These are phyloP conservation scores for Zygoascus meyerae DNA, from an alignment of 1,139 yeast genomes.

Conservation along the genomic window DNA sequence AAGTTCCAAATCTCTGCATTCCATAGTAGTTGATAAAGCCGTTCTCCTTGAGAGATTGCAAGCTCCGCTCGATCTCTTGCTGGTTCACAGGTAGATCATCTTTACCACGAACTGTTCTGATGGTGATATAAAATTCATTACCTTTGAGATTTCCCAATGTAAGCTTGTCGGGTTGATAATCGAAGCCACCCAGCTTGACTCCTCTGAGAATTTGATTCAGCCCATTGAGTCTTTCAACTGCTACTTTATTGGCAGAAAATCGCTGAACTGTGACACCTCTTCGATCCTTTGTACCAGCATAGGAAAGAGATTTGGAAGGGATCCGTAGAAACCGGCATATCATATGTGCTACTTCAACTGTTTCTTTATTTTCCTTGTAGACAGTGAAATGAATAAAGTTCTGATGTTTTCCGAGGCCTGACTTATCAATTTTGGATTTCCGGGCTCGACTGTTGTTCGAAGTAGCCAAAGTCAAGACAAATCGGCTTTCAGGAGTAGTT, in stretches of 20 bases:
- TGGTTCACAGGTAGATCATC: constrained; percentile 23
- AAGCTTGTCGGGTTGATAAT: constrained; percentile 57
- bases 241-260: constrained; percentile 62
- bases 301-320: constrained; percentile 63
- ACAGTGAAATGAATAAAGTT: constrained; percentile 70
- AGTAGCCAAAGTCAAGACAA: constrained; percentile 24
- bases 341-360: constrained; percentile 87
- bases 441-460: constrained; percentile 13
- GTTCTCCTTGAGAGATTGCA: constrained; percentile 51
- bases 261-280: constrained; percentile 93
- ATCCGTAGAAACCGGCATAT: constrained; percentile 67
- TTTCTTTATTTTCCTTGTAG: constrained; percentile 92
- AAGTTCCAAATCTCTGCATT: constrained; percentile 96
- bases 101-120: constrained; percentile 53
- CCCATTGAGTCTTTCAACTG: constrained; percentile 71
- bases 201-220: constrained; percentile 72
- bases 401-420: constrained; percentile 54
- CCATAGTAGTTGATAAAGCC: constrained; percentile 96
- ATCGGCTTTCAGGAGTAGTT: constrained; percentile 59
- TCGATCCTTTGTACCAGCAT: constrained; percentile 95
- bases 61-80: constrained; percentile 47
- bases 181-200: constrained; percentile 68
- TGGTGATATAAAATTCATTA: constrained; percentile 78
- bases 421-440: constrained; percentile 18
- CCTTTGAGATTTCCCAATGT: constrained; percentile 81